Evolutionary conservation across 768 basidiomycete species (phyloP), one percentile per base, ranked within the genome.

Genomic region (Baorangia bicolor): DNA sequence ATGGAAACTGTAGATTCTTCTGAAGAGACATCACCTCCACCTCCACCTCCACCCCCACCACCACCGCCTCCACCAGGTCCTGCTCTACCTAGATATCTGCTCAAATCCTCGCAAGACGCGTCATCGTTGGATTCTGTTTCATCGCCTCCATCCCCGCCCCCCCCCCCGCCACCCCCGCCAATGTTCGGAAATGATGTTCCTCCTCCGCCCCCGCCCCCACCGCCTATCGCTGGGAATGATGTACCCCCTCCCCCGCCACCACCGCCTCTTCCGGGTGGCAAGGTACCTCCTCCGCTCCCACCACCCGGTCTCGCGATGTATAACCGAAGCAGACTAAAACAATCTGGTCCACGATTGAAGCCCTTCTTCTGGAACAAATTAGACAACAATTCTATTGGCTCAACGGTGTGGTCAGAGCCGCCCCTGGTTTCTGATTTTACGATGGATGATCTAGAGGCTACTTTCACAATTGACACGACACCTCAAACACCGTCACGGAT

Each of bases 311-410:
- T 73, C 16, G 69, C 73, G 10, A 75, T 74, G 56, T 70, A 66
- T 52, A 65, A 68, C 30, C 67, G 63, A 34, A 60, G 56, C 37
- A 75, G 69, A 49, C 57, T 64, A 23, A 78, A 74, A 57, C 58
- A 67, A 9, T 60, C 65, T 25, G 77, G 75, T 13, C 84, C 86
- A n/a, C 79, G 81, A 44, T 68, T 92, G 49, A 88, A 89, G 69
- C 90, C 94, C 2, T 94, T 97, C 75, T 93, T 93, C 69, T 96
- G 94, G 94, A 88, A 85, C 59, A 95, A 96, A 62, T 58, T 94
- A 5, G 73, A 78, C n/a, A 68, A 66, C 13, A 61, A 75, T 8
- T 65, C 73, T 6, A 61, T 79, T 5, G 57, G 61, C 4, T 63
- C 78, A 8, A 89, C 89, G 1, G 78, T 98, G 11, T 98, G 92